A percentile compares a stretch with the other conserved stretches of the same genome.
Conservation (phyloP, 1,284 basidiomycete genomes). For the Tylopilus sp. region DNA sequence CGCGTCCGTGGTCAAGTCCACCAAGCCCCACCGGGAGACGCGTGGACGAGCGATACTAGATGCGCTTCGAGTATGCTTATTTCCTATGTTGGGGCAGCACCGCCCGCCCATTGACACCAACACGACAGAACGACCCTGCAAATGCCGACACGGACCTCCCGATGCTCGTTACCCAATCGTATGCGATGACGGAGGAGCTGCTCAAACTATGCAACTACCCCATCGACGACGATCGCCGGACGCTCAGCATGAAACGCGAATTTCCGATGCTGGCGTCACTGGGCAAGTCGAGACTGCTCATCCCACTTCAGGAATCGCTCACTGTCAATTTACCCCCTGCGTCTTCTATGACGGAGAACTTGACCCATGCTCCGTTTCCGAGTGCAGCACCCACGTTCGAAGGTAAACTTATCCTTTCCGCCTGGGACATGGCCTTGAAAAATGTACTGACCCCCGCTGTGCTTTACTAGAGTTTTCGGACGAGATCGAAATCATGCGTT, state of each 20-base stretch:
- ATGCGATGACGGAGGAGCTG: slow-evolving; percentile 65
- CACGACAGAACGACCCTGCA: slow-evolving; percentile 39
- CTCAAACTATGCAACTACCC: slow-evolving; percentile 62
- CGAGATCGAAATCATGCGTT: slow-evolving; percentile 89
- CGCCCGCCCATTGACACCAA: not conserved
- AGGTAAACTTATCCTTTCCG: slow-evolving; percentile 43
- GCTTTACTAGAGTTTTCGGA: slow-evolving; percentile 64
- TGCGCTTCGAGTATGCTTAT: slow-evolving; percentile 55
- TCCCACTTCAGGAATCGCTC: slow-evolving; percentile 92
- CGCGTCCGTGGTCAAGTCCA: slow-evolving; percentile 85
- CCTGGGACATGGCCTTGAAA: not conserved
- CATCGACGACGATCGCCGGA: slow-evolving; percentile 47
- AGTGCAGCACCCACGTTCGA: slow-evolving; percentile 71
- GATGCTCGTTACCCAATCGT: slow-evolving; percentile 52
- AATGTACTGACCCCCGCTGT: not conserved
- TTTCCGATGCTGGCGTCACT: slow-evolving; percentile 62
- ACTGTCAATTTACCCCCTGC: slow-evolving; percentile 83
- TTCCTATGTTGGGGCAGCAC: not conserved
- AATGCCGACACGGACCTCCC: slow-evolving; percentile 41
- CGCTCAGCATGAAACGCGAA: slow-evolving; percentile 58
- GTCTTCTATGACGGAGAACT: slow-evolving; percentile 51
- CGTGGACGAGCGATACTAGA: slow-evolving; percentile 67
- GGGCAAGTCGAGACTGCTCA: slow-evolving; percentile 68
- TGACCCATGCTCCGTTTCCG: slow-evolving; percentile 82
- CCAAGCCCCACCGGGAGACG: slow-evolving; percentile 56